Base-by-base conservation (phyloP, 2,329 filamentous ascomycete genomes). In the Aspergillus nomiae region DNA sequence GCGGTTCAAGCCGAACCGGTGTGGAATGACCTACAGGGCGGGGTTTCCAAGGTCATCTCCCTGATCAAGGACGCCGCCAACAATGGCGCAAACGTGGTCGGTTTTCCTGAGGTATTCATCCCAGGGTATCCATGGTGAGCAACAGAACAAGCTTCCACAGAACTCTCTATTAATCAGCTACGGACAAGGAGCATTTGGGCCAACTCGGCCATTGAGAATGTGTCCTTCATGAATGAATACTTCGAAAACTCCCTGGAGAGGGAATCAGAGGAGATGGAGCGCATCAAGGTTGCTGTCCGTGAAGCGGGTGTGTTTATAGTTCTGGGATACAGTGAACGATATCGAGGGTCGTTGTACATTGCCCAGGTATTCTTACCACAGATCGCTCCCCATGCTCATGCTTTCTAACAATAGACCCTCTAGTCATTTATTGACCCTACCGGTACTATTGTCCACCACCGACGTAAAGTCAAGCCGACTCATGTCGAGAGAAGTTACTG, bases 61-160 rank as follows among this genome's bases (percentile, higher is more conserved):
- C 77, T 87, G 59, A 86, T 89, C 67, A 74, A 80, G 59, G 81
- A 85, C 67, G 86, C 86, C 1, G 82, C 82, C 1, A 65, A 73
- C 16, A 80, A 82, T 56, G 84, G 82, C 4, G 83, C 84, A 8
- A 80, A 86, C 59, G 74, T 88, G 2, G 69, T 88, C 2, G 80
- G 78, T 0, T 84, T 85, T 60, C 80, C 82, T 0, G 82, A 85
- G 70, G 77, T 80, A 34, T 84, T 80, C 76, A 81, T 84, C 38
- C 60, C 60, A 1, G 54, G 55, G 1, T 62, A 62, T 58, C 82
- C 81, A 6, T 82, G 82, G 2, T 84, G 83, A 56, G 50, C 12
- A n/a, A n/a, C 3, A 10, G 3, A 26, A 38, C 9, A 38, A 38
- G n/a, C 7, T 8, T 36, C 19, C 16, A 14, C 3, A 8, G 10